Evolutionary conservation across 2,329 filamentous ascomycete genomes (phyloP).

Genomic region (Akanthomyces lecanii): DNA sequence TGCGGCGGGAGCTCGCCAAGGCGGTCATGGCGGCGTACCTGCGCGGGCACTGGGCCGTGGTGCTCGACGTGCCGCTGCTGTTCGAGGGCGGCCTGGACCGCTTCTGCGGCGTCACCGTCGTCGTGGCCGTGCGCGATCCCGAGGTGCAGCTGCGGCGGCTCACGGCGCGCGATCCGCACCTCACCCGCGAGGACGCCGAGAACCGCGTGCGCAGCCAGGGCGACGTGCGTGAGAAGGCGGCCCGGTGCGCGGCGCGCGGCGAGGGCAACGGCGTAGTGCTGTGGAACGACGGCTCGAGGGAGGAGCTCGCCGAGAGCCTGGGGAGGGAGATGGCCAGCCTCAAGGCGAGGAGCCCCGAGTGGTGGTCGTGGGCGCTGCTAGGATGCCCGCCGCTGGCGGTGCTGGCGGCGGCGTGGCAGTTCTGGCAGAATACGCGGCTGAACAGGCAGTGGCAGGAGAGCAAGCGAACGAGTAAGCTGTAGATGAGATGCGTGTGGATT

Average conservation of each 20-base stretch:
- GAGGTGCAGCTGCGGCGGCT: conserved; percentile 78
- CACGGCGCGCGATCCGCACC: conserved; percentile 68
- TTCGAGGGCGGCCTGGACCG: conserved; percentile 86
- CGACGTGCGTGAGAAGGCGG: conserved; percentile 79
- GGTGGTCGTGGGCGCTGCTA: conserved; percentile 76
- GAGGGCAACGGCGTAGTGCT: conserved; percentile 70
- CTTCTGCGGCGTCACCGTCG: conserved; percentile 78
- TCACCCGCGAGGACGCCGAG: conserved; percentile 80
- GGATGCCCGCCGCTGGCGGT: conserved; percentile 72
- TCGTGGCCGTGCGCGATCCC: conserved; percentile 79
- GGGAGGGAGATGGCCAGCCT: conserved; percentile 61
- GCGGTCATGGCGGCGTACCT: conserved; percentile 70
- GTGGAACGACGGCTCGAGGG: conserved; percentile 80
- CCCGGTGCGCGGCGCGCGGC: conserved; percentile 63
- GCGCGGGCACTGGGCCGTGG: conserved; percentile 76
- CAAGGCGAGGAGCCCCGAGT: conserved; percentile 60
- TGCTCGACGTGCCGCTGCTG: conserved; percentile 86
- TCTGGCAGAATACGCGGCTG: conserved; percentile 66
- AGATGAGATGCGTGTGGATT: neutral
- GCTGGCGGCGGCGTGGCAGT: conserved; percentile 63
- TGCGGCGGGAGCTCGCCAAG: conserved; percentile 76
- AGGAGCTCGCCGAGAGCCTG: conserved; percentile 65
- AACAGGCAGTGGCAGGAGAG: conserved; percentile 67
- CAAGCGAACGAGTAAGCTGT: conserved; percentile 32
- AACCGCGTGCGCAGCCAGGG: conserved; percentile 84